Conservation (phyloP, 164 flowering plant species). For the Amborella trichopoda region DNA sequence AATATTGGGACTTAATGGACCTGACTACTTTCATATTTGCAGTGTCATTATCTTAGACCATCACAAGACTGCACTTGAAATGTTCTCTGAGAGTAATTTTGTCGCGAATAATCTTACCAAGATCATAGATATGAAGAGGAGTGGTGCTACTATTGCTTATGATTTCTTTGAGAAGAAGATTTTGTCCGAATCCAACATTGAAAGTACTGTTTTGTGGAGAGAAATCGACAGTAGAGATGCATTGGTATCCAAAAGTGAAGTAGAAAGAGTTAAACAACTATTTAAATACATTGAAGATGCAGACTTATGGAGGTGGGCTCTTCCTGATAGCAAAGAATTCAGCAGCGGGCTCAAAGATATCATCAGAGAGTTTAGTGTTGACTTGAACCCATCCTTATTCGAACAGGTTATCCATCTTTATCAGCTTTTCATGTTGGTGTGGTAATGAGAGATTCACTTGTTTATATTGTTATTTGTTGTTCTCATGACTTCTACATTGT, state of each 20-base stretch:
- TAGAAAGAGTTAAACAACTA: slow-evolving; percentile 29
- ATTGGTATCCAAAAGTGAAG: slow-evolving; percentile 14
- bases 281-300: slow-evolving; percentile 75
- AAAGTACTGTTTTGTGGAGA: background rate
- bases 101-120: slow-evolving; percentile 29
- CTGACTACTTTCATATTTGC: slow-evolving; percentile 3
- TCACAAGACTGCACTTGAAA: slow-evolving; percentile 87
- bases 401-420: slow-evolving; percentile 27
- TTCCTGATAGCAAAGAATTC: slow-evolving; percentile 71
- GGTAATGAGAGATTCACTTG: background rate
- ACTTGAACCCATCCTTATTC: slow-evolving; percentile 46
- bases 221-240: slow-evolving; percentile 2
- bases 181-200: slow-evolving; percentile 5
- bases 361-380: slow-evolving; percentile 37
- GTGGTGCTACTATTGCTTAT: slow-evolving; percentile 89
- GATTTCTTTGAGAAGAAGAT: slow-evolving; percentile 67
- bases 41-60: slow-evolving; percentile 66
- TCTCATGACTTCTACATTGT: background rate
- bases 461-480: background rate
- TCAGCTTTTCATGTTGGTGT: background rate
- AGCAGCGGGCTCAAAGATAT: slow-evolving; percentile 77
- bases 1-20: too few relatives aligned
- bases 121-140: slow-evolving; percentile 62
- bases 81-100: slow-evolving; percentile 13
- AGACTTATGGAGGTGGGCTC: slow-evolving; percentile 81